Evolutionary conservation across 331 rosid species (phyloP).

Genomic region (Prunus yedoensis): DNA sequence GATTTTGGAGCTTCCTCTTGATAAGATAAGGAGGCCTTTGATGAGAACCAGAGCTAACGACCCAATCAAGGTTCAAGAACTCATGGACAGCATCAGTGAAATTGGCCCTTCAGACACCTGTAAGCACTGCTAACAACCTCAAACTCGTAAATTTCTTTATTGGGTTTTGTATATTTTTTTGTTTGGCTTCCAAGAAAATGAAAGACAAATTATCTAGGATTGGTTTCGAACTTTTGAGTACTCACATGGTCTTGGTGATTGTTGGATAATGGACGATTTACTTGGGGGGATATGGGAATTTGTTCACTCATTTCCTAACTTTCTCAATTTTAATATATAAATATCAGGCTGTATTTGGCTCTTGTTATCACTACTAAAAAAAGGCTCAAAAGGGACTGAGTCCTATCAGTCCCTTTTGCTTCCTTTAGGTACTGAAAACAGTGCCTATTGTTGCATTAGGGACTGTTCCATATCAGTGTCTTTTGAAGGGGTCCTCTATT

Average conservation of each 20-base stretch:
- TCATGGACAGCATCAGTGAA: conserved; percentile 80
- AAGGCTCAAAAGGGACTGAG: no score
- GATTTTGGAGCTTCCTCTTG: conserved; percentile 86
- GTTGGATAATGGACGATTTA: neutral
- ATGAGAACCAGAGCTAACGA: conserved; percentile 89
- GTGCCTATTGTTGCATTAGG: no score
- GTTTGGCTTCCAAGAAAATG: conserved; percentile 13
- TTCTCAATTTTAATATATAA: neutral
- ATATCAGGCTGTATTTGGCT: neutral
- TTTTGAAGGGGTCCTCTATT: no score
- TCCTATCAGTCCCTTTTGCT: no score
- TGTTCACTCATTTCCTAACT: no score
- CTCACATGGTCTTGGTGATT: no score
- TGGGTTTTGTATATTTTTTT: neutral
- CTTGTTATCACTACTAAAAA: no score
- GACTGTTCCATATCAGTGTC: no score
- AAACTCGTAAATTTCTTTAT: neutral
- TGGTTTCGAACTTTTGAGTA: neutral
- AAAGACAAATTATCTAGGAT: neutral
- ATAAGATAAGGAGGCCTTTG: conserved; percentile 85
- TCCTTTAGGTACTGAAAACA: no score
- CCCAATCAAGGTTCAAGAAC: conserved; percentile 64
- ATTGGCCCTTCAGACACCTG: conserved; percentile 96
- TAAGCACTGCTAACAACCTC: conserved; percentile 24
- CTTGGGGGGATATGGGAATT: neutral